Evolutionary conservation across 306 rosid species (phyloP).

Genomic region (Mimosa bimucronata): DNA sequence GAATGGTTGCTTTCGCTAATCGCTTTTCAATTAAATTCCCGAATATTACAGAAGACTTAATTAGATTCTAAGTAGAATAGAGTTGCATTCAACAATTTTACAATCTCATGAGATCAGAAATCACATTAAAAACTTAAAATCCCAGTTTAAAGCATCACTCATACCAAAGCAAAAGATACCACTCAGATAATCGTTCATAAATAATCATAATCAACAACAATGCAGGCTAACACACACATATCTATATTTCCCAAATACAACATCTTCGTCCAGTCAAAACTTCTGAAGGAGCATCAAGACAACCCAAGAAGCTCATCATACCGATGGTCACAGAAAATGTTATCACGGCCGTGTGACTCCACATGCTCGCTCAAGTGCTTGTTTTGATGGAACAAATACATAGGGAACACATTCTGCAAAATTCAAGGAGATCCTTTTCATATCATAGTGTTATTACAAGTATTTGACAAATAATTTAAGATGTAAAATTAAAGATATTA

Average conservation of each 20-base stretch:
- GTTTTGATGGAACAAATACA: slow-evolving; percentile 86
- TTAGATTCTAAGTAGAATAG: not conserved
- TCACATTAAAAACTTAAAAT: slow-evolving; percentile 26
- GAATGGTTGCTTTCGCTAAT: not conserved
- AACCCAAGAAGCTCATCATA: slow-evolving; percentile 82
- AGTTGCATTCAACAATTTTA: too few relatives aligned
- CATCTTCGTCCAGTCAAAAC: slow-evolving; percentile 84
- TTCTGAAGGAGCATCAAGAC: slow-evolving; percentile 58
- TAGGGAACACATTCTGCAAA: slow-evolving; percentile 85
- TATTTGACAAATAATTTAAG: not conserved
- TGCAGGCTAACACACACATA: slow-evolving; percentile 39
- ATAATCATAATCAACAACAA: slow-evolving; percentile 33
- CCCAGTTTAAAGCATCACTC: slow-evolving; percentile 33
- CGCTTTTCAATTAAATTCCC: not conserved
- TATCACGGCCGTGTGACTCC: slow-evolving; percentile 93
- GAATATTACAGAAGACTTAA: not conserved
- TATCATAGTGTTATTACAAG: not conserved
- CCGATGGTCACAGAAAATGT: slow-evolving; percentile 88
- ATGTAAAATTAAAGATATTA: not conserved
- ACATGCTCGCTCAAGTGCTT: slow-evolving; percentile 94
- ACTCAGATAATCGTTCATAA: slow-evolving; percentile 23
- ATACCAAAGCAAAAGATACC: slow-evolving; percentile 19
- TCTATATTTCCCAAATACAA: slow-evolving; percentile 26
- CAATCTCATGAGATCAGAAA: not conserved
- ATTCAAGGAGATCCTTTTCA: slow-evolving; percentile 11